Percentiles rank a stretch among this genome's conserved stretches.
These are phyloP conservation scores for Dactylellina sp. DNA, from an alignment of 2,329 filamentous ascomycete genomes.

Conservation along the genomic window DNA sequence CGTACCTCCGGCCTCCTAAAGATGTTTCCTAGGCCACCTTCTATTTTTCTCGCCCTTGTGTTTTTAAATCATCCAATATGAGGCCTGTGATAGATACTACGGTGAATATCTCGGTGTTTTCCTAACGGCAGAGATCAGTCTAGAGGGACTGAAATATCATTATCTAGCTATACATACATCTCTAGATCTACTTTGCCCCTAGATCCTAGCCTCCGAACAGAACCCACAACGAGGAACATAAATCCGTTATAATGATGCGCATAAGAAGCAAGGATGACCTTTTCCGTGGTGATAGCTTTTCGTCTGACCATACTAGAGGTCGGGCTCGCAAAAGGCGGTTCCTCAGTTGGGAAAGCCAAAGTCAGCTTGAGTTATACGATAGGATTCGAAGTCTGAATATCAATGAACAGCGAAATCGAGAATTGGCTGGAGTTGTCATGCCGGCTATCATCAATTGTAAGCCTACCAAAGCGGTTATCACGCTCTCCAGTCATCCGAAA, in stretches of 20 bases:
- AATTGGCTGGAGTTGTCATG: background rate
- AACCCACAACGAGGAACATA: no score
- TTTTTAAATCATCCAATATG: no score
- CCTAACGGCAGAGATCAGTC: no score
- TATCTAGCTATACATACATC: no score
- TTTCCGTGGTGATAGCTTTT: background rate
- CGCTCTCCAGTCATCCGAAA: background rate
- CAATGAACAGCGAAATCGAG: background rate
- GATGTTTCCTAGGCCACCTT: no score
- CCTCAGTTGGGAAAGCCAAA: conserved; percentile 9
- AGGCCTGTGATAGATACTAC: no score
- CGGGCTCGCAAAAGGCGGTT: conserved; percentile 20
- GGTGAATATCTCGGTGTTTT: no score
- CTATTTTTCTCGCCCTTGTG: no score
- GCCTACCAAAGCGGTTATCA: background rate
- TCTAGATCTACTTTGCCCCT: background rate
- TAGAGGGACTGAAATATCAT: no score
- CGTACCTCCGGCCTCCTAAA: background rate
- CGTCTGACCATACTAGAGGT: background rate
- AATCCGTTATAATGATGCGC: conserved; percentile 15
- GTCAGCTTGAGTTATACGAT: background rate
- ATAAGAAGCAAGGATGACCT: conserved; percentile 45
- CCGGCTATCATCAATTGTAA: no score
- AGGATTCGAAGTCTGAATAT: background rate
- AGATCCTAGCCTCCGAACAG: background rate